Base-by-base conservation (phyloP, 139 green algal species). In the Volvox reticuliferus region DNA sequence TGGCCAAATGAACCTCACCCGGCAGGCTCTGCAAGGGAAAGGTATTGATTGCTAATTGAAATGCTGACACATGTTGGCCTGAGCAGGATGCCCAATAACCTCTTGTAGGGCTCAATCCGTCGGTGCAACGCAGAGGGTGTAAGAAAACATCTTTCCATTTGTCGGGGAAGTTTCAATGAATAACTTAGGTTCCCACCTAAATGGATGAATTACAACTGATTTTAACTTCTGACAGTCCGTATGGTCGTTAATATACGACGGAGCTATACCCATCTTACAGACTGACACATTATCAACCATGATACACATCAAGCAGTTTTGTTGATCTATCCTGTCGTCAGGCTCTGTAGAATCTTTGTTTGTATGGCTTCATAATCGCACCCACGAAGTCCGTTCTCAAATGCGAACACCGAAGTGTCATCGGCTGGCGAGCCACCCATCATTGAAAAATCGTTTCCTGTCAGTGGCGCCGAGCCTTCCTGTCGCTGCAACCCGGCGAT, bases 41-140 rank as follows among this genome's bases (percentile, higher is more conserved):
- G 68, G 61, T 92, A 92, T 2, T 61, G 50, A 75, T 92, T 90
- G 28, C 61, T 82, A 16, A 92, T 77, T 6, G 89, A 77, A 9
- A 92, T 30, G 71, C 44, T 81, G 19, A 92, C 75, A 75, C 89
- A 92, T 26, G 89, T 88, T 3, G 77, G 76, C 9, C 89, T 76
- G 3, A 92, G 63, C 19, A 92, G 73, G 17, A 92, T 21, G 5
- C 73, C 89, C 5, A 92, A 33, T n/a, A 92, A 12, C 30, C 82
- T 44, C 63, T 90, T 83, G 30, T 83, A 90, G 13, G 86, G 86
- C 73, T 90, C 73, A 5, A n/a, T 32, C 1, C 32, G n/a, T 9
- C 30, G 30, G 50, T 63, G 44, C n/a, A 90, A 65, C 20, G 67
- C 36, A 9, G 68, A 16, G 1, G 84, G 35, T 18, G 67, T 50